Base-by-base conservation (phyloP, 23 red algal genomes). In the Cyanidiococcus yangmingshanensis region DNA sequence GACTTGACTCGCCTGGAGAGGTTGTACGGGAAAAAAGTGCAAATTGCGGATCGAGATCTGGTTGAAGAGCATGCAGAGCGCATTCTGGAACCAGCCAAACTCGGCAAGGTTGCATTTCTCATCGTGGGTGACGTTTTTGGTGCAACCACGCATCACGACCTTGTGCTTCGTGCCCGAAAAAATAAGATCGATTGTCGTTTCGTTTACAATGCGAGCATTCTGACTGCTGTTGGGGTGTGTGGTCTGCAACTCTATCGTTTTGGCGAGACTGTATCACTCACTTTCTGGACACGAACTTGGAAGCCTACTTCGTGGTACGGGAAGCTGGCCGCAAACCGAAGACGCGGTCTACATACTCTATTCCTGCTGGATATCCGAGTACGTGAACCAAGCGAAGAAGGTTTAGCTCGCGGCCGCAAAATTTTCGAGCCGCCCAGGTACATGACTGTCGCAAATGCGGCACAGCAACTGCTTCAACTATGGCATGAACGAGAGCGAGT, bases 321-420 rank as follows among this genome's bases (percentile, higher is more conserved):
- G 0, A 91, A 91, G 40, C 68, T 98, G 37, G 83, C 80, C 0
- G 37, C 68, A 3, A 98, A 98, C 57, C 76, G 88, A 29, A 2
- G 75, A 36, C 41, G 41, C 2, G 94, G 88, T 41, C 45, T 98
- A 15, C 94, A 98, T 57, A 98, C 88, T 0, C 82, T 98, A 0
- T 91, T 84, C 67, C 83, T 98, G 50, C 75, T 98, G 21, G 94
- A 98, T 79, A 98, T 98, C 68, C 87, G 90, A 59, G 86, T 98
- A 39, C 88, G 89, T 45, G 94, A 98, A 58, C 94, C 94, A 1
- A 82, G 67, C 38, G 51, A 88, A 50, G 94, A 98, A 79, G 87
- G 86, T 67, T 63, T 98, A 16, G 94, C 94, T 1, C 74, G 87
- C 45, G 94, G 94, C 38, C 77, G 80, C 57, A 83, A 84, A 29